phyloP scores from a whole-genome alignment of 2,329 filamentous ascomycete species.

The Blastomyces silverae region DNA sequence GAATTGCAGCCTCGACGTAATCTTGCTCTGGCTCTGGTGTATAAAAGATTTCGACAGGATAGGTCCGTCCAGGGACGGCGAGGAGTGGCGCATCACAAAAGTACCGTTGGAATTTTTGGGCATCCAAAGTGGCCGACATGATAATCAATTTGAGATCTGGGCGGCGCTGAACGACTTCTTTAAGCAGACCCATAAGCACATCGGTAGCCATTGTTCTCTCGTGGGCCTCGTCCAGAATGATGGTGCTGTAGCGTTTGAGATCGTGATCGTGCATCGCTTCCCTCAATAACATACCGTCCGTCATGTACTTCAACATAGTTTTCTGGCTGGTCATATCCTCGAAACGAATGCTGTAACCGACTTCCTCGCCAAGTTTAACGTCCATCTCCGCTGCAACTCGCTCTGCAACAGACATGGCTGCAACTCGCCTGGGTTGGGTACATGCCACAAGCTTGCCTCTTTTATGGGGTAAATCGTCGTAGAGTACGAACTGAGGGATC shows the following conservation, averaged over 20 bases:
- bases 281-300: slow-evolving; percentile 93
- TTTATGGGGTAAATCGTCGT: slow-evolving; percentile 85
- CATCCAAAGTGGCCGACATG: slow-evolving; percentile 97
- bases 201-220: slow-evolving; percentile 95
- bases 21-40: slow-evolving; percentile 93
- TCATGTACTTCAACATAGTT: slow-evolving; percentile 99
- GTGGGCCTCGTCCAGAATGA: slow-evolving; percentile 98
- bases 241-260: slow-evolving; percentile 87
- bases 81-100: slow-evolving; percentile 91
- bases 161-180: slow-evolving; percentile 74
- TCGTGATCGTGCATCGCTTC: slow-evolving; percentile 96
- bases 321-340: slow-evolving; percentile 86
- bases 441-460: slow-evolving; percentile 88
- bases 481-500: slow-evolving; percentile 96
- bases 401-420: slow-evolving; percentile 96
- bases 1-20: slow-evolving; percentile 90
- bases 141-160: slow-evolving; percentile 96
- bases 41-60: slow-evolving; percentile 98
- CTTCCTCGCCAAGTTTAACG: slow-evolving; percentile 83
- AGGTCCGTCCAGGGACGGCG: slow-evolving; percentile 87
- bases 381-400: slow-evolving; percentile 97
- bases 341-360: slow-evolving; percentile 98
- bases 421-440: slow-evolving; percentile 94
- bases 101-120: slow-evolving; percentile 95
- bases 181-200: slow-evolving; percentile 92